Evolutionary conservation across 2,329 filamentous ascomycete species (phyloP), one percentile per base, ranked within the genome.

Genomic region (Huntiella abstrusa): DNA sequence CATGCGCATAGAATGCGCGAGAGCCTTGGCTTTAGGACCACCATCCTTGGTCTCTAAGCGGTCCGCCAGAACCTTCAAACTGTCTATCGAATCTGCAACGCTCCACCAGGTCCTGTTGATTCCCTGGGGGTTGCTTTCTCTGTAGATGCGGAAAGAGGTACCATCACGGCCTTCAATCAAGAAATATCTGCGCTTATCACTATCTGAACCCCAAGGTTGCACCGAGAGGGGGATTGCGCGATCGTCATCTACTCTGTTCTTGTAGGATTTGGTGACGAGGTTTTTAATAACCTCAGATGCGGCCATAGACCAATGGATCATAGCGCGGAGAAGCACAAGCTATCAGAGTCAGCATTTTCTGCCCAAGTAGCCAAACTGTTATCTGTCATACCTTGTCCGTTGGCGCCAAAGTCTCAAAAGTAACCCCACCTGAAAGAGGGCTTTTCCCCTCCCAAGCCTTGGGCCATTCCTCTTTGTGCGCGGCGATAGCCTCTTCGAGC

Each of bases 151-250:
- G 61, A 98, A 98, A 51, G 82, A 74, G 3, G 88, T 96, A 61
- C 98, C 87, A 55, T 96, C 88, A 54, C 84, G 75, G 10, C 91
- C 91, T 62, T 98, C 91, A 51, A 98, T 75, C 41, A 98, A 68
- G 66, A 82, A 98, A 62, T 96, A 98, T 50, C 86, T 78, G 47
- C 91, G 78, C 66, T 91, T 93, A 55, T 94, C 79, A 52, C 83
- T 84, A 59, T 94, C 87, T 10, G 75, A 73, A 6, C 87, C 87
- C 87, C 87, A 95, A 4, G 85, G 77, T 58, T 93, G 86, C 40
- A 94, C 83, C 1, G 85, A 87, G 33, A 92, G 69, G 6, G 87
- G 82, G 54, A 95, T 85, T 58, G 95, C 95, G 41, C 75, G 59
- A 53, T 80, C 76, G 54, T 79, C 72, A 53, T 86, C 83, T 56